Evolutionary conservation across 345 rosid genomes (phyloP).

Genomic region (Linum trigynum): DNA sequence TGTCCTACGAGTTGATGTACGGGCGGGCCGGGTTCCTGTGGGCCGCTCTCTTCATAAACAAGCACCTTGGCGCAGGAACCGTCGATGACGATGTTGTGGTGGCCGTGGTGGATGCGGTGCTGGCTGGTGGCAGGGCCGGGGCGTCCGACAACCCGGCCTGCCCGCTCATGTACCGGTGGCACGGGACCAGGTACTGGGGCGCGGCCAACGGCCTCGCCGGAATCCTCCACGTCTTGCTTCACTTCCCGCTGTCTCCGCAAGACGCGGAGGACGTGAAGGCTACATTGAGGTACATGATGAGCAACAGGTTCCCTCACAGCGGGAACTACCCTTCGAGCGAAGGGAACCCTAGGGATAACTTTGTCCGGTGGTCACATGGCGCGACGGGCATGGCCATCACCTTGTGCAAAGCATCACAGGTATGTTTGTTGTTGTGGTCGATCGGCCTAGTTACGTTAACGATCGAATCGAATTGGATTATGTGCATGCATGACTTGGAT

Average conservation of each 20-base stretch:
- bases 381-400: conserved; percentile 72
- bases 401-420: conserved; percentile 79
- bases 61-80: conserved; percentile 49
- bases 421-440: conserved; percentile 13
- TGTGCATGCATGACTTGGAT: not conserved
- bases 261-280: conserved; percentile 59
- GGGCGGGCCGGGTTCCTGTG: conserved; percentile 94
- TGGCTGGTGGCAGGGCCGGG: conserved; percentile 86
- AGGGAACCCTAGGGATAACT: conserved; percentile 77
- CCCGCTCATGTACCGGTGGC: conserved; percentile 89
- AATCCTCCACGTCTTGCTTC: conserved; percentile 66
- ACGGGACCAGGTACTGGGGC: conserved; percentile 90
- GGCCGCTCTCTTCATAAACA: conserved; percentile 72
- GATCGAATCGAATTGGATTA: too few relatives aligned
- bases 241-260: conserved; percentile 53
- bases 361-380: conserved; percentile 91
- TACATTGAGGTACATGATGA: conserved; percentile 81
- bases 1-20: conserved; percentile 85
- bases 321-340: conserved; percentile 85
- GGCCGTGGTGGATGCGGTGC: conserved; percentile 63
- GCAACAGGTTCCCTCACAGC: conserved; percentile 66
- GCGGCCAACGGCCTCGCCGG: conserved; percentile 92
- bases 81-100: conserved; percentile 39
- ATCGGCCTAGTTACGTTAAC: not conserved
- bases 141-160: conserved; percentile 58